Conservation (phyloP, 257 asterid genomes). For the Solanum tarijense region DNA sequence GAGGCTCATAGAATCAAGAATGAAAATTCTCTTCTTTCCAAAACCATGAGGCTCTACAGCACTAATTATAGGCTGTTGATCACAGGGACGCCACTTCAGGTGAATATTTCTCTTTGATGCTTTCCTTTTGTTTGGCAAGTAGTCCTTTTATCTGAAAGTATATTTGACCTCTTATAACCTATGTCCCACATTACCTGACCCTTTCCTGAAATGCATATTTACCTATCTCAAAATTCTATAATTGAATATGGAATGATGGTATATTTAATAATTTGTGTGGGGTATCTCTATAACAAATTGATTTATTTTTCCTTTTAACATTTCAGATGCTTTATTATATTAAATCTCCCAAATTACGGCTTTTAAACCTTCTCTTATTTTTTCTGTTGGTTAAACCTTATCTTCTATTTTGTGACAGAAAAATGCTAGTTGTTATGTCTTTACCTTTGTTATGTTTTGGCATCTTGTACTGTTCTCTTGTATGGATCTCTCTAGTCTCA, state of each 20-base stretch:
- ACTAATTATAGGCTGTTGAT: conserved; percentile 92
- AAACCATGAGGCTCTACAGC: conserved; percentile 84
- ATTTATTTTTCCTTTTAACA: not conserved
- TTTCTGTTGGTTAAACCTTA: not conserved
- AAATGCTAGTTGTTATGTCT: not conserved
- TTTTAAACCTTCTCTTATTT: not conserved
- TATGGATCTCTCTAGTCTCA: not conserved
- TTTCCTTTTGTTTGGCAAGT: not conserved
- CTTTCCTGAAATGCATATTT: not conserved
- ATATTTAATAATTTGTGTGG: not conserved
- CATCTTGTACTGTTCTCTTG: not conserved
- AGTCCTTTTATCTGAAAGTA: not conserved
- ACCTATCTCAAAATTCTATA: not conserved
- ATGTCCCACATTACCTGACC: not conserved
- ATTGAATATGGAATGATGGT: not conserved
- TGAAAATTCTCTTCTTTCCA: conserved; percentile 92
- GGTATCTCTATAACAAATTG: not conserved
- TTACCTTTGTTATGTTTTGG: not conserved
- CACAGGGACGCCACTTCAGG: conserved; percentile 99
- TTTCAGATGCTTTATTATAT: not conserved
- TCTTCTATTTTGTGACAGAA: not conserved
- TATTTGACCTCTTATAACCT: not conserved
- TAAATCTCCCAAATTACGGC: not conserved
- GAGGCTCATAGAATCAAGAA: conserved; percentile 99
- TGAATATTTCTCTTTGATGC: conserved; percentile 5